Base-by-base conservation (phyloP, 495 filamentous ascomycete genomes). In the Penicillium subrubescens region DNA sequence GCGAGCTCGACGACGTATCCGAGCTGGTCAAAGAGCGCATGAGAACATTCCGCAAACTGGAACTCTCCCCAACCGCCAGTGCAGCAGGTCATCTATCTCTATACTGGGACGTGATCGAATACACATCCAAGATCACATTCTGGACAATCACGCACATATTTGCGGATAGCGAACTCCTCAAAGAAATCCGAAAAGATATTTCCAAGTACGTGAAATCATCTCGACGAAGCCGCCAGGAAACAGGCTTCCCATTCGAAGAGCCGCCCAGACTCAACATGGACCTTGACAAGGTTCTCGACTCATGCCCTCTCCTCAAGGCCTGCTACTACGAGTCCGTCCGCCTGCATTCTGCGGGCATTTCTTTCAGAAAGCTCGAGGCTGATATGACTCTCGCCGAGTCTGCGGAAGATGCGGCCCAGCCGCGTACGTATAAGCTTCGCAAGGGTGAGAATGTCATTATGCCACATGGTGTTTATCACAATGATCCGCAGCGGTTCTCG, bases 91-190 rank as follows among this genome's bases (percentile, higher is more conserved):
- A 80, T 60, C 59, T 83, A 21, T 78, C 73, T 21, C 66, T 88
- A 23, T 67, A 87, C 14, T 89, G 86, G 82, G 81, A 80, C 21
- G 70, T 85, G 62, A 80, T 83, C 60, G 82, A 81, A 11, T 83
- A 88, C 60, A 71, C 80, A 2, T 77, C 82, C 15, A 77, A 81
- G 34, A 72, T 83, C 51, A 79, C 82, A 3, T 89, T 86, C 68
- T 89, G 86, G 86, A 79, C 80, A 52, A 55, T 88, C 21, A 66
- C 86, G 17, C 85, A 81, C 56, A 80, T 89, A 35, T 82, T 82
- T 61, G 70, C 79, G 14, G 80, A 79, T 27, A 74, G 77, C 11
- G 68, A 67, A 1, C 75, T 86, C 23, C 60, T 86, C 10, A 71
- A 73, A n/a, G 73, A 75, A 5, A 77, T 90, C 21, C 79, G 83